Conservation (phyloP, 1,284 basidiomycete genomes). For the Ceratobasidium theobromae region DNA sequence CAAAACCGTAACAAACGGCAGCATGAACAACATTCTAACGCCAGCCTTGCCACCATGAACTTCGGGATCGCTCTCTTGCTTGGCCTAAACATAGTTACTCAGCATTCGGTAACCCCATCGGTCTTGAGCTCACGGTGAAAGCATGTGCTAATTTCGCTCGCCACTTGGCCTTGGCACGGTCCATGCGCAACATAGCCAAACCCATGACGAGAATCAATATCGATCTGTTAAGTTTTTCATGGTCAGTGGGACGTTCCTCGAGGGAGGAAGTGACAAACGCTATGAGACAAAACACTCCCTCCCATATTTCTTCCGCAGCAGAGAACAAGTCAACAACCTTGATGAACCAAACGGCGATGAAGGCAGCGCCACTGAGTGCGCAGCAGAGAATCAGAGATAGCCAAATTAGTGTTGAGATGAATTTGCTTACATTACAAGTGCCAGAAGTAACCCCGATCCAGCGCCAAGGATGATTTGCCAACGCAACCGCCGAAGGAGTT, state of each 20-base stretch:
- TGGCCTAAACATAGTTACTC: background rate
- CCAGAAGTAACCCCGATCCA: conserved; percentile 42
- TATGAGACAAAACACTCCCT: conserved; percentile 78
- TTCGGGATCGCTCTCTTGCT: background rate
- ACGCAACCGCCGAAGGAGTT: conserved; percentile 46
- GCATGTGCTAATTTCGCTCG: conserved; percentile 79
- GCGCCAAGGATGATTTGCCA: conserved; percentile 36
- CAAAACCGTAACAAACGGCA: conserved; percentile 86
- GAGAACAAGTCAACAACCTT: conserved; percentile 66
- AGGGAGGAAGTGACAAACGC: conserved; percentile 48
- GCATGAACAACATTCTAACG: conserved; percentile 63
- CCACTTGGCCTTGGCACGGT: conserved; percentile 86
- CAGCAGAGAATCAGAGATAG: conserved; percentile 41
- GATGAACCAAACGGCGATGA: conserved; percentile 81
- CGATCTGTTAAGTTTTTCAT: conserved; percentile 39
- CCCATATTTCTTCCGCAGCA: conserved; percentile 62
- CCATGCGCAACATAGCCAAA: conserved; percentile 72
- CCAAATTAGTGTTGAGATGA: conserved; percentile 44
- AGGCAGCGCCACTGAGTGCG: conserved; percentile 55
- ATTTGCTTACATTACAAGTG: conserved; percentile 9
- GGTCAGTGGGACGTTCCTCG: background rate
- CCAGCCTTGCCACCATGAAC: conserved; percentile 2
- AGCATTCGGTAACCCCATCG: background rate
- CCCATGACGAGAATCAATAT: conserved; percentile 84
- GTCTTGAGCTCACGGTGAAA: conserved; percentile 55